These are phyloP conservation scores for Funneliformis caledonium DNA, from an alignment of 371 early-diverging fungal species.

Conservation along the genomic window DNA sequence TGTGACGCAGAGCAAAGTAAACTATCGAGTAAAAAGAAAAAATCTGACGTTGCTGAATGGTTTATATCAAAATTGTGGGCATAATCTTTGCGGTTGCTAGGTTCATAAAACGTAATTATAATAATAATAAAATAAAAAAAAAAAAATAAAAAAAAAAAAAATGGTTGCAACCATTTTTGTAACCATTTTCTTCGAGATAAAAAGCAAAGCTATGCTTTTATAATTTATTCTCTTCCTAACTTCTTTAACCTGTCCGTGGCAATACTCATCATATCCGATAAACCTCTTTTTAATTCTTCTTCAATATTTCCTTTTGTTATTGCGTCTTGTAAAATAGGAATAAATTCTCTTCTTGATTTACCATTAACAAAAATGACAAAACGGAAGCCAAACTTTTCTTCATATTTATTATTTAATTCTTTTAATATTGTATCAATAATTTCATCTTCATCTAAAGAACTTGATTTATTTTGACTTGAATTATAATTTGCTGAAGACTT, in stretches of 20 bases:
- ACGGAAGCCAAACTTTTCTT: slow-evolving; percentile 83
- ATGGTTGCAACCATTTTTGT: no score
- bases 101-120: no score
- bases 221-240: slow-evolving; percentile 41
- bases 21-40: not conserved
- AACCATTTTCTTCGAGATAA: no score
- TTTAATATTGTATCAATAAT: slow-evolving; percentile 59
- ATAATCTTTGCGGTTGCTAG: not conserved
- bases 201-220: not conserved
- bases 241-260: slow-evolving; percentile 78
- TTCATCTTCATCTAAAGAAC: slow-evolving; percentile 46
- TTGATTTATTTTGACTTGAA: slow-evolving; percentile 37
- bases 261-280: slow-evolving; percentile 77
- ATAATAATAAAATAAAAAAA: no score
- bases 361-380: slow-evolving; percentile 92
- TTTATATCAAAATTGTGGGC: not conserved
- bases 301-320: slow-evolving; percentile 58
- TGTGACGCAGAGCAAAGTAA: not conserved
- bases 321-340: slow-evolving; percentile 74
- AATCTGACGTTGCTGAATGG: not conserved
- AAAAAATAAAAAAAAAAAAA: no score
- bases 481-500: slow-evolving; percentile 38
- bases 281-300: slow-evolving; percentile 65
- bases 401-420: slow-evolving; percentile 74
- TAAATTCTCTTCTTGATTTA: slow-evolving; percentile 68